Percentiles rank a stretch among this genome's conserved stretches.
Evolutionary conservation across 2,329 filamentous ascomycete genomes (phyloP).

Genomic region (Hymenoscyphus linearis): DNA sequence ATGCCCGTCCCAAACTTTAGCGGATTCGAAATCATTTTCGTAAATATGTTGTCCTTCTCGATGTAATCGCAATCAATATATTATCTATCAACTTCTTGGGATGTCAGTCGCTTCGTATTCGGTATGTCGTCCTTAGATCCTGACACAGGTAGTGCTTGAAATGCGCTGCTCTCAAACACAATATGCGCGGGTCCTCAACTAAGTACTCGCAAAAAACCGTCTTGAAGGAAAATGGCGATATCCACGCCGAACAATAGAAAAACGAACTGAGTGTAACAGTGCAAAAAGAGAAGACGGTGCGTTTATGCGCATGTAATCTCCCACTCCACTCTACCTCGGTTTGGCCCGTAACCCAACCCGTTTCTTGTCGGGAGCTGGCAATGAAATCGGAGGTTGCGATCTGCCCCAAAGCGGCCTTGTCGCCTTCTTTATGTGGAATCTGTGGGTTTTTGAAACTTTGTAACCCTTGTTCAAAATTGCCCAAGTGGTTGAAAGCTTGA

Average conservation of each 20-base stretch:
- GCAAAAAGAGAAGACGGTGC: not conserved
- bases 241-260: not conserved
- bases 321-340: not conserved
- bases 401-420: not conserved
- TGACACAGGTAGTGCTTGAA: not conserved
- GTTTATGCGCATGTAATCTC: not conserved
- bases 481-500: not conserved
- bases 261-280: not conserved
- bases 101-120: too few relatives aligned
- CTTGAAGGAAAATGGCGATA: not conserved
- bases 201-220: not conserved
- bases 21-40: conserved; percentile 4
- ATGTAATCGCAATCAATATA: not conserved
- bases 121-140: too few relatives aligned
- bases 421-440: not conserved
- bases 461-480: too few relatives aligned
- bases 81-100: too few relatives aligned
- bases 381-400: not conserved
- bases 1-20: conserved; percentile 23
- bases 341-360: too few relatives aligned
- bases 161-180: not conserved
- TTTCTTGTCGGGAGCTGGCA: too few relatives aligned
- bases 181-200: not conserved
- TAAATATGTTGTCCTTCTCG: not conserved
- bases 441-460: not conserved